Evolutionary conservation across 2,329 filamentous ascomycete species (phyloP).

Genomic region (Pezicula neosporulosa): DNA sequence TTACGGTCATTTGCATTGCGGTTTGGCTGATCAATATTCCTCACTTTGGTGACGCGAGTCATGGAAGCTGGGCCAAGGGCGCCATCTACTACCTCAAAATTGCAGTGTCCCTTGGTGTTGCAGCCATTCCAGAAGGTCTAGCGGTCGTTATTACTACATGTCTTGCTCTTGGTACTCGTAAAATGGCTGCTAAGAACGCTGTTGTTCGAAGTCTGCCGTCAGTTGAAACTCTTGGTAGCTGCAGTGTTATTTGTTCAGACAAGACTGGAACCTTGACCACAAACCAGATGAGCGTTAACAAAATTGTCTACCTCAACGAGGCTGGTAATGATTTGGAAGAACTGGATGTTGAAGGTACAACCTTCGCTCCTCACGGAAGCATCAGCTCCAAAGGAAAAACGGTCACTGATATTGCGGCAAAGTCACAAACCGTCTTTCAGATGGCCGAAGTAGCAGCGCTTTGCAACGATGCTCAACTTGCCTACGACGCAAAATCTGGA

Average conservation of each 20-base stretch:
- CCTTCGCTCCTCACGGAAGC: slow-evolving; percentile 79
- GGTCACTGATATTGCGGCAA: slow-evolving; percentile 64
- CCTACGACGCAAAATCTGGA: slow-evolving; percentile 73
- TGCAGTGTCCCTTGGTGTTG: slow-evolving; percentile 94
- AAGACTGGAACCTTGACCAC: slow-evolving; percentile 98
- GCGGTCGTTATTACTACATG: slow-evolving; percentile 99
- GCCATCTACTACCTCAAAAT: slow-evolving; percentile 99
- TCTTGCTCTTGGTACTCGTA: slow-evolving; percentile 89
- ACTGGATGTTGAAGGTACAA: slow-evolving; percentile 87
- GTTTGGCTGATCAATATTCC: slow-evolving; percentile 99
- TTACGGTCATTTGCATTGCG: slow-evolving; percentile 91
- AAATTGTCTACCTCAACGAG: slow-evolving; percentile 79
- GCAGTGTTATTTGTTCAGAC: slow-evolving; percentile 98
- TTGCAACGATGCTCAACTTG: slow-evolving; percentile 85
- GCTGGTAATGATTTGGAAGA: slow-evolving; percentile 74
- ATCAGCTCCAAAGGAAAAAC: slow-evolving; percentile 67
- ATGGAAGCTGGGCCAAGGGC: slow-evolving; percentile 92
- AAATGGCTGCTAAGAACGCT: slow-evolving; percentile 98
- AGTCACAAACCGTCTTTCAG: slow-evolving; percentile 75
- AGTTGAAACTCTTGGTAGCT: slow-evolving; percentile 96
- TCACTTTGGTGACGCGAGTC: slow-evolving; percentile 92
- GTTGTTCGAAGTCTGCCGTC: slow-evolving; percentile 95
- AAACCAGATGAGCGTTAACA: slow-evolving; percentile 98
- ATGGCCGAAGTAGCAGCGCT: slow-evolving; percentile 70
- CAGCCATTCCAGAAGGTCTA: slow-evolving; percentile 94